Percentiles rank a stretch among this genome's conserved stretches.
Conservation (phyloP, 768 basidiomycete species). For the Boletus vermiculosoides region DNA sequence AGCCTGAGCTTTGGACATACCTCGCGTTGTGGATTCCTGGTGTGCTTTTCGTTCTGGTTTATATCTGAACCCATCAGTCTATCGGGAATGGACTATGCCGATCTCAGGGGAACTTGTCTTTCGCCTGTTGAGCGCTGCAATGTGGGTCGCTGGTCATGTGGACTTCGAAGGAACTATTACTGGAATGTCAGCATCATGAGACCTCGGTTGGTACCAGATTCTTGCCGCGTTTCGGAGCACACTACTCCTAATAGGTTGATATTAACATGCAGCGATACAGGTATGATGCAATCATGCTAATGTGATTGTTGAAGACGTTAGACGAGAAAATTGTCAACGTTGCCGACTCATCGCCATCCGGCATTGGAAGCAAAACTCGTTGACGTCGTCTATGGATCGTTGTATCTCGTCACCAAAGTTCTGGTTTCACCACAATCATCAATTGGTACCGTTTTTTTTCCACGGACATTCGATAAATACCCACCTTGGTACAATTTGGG, state of each 20-base stretch:
- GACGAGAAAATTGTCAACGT: slow-evolving; percentile 12
- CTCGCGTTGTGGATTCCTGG: not conserved
- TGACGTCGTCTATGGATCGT: slow-evolving; percentile 63
- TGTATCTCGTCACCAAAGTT: slow-evolving; percentile 69
- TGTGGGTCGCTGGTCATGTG: slow-evolving; percentile 1
- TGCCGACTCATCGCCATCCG: slow-evolving; percentile 51
- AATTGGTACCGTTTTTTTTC: slow-evolving; percentile 12
- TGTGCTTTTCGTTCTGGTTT: not conserved
- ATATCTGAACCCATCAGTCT: not conserved
- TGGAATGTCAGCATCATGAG: not conserved
- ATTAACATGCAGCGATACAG: slow-evolving; percentile 28
- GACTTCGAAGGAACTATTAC: not conserved
- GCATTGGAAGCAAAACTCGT: slow-evolving; percentile 71
- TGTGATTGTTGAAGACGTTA: slow-evolving; percentile 6
- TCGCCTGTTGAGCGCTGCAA: not conserved
- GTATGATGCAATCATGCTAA: slow-evolving; percentile 28
- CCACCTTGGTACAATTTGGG: slow-evolving; percentile 55
- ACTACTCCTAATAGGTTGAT: slow-evolving; percentile 9
- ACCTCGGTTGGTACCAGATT: too few relatives aligned
- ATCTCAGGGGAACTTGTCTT: not conserved
- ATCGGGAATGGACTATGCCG: not conserved
- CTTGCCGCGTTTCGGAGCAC: not conserved
- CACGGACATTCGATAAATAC: slow-evolving; percentile 25
- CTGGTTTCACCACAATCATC: slow-evolving; percentile 34
- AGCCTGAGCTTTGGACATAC: not conserved